A percentile compares a stretch with the other conserved stretches of the same genome.
Conservation (phyloP, 768 basidiomycete genomes). For the Amanita pseudoporphyria region DNA sequence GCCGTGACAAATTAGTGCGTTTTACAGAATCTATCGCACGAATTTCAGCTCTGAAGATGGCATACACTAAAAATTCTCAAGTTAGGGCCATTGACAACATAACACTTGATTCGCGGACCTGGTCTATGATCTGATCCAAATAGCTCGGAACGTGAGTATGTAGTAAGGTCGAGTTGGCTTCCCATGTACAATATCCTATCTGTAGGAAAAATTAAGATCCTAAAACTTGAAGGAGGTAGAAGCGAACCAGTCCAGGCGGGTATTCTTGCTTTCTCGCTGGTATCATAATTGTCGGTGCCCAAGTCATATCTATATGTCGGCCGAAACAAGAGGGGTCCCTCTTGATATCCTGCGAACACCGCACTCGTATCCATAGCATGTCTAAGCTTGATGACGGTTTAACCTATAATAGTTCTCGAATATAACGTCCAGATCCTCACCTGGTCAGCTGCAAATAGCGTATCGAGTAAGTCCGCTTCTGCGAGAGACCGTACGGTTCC, state of each 20-base stretch:
- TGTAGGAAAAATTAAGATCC: slow-evolving; percentile 21
- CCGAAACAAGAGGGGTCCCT: slow-evolving; percentile 84
- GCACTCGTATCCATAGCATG: slow-evolving; percentile 60
- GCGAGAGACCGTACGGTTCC: slow-evolving; percentile 66
- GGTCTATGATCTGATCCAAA: slow-evolving; percentile 94
- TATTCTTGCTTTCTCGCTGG: slow-evolving; percentile 91
- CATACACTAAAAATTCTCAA: slow-evolving; percentile 52
- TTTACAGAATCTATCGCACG: slow-evolving; percentile 73
- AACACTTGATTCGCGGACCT: slow-evolving; percentile 31
- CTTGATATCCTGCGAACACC: slow-evolving; percentile 77
- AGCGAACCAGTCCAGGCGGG: slow-evolving; percentile 92
- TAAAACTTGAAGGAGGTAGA: background rate
- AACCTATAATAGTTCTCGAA: background rate
- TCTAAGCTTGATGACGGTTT: slow-evolving; percentile 42
- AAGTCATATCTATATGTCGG: slow-evolving; percentile 93
- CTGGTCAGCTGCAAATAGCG: slow-evolving; percentile 79
- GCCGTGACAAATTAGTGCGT: slow-evolving; percentile 55
- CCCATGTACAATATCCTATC: slow-evolving; percentile 93
- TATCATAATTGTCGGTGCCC: slow-evolving; percentile 82
- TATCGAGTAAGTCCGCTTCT: slow-evolving; percentile 55
- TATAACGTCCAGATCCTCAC: slow-evolving; percentile 28
- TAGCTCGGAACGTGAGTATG: slow-evolving; percentile 81
- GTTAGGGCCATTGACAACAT: slow-evolving; percentile 8
- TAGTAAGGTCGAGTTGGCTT: slow-evolving; percentile 52
- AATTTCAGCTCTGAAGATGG: slow-evolving; percentile 68